A percentile compares a stretch with the other conserved stretches of the same genome.
These are phyloP conservation scores for Buxus sempervirens DNA, from an alignment of 164 flowering plant genomes.

Conservation along the genomic window DNA sequence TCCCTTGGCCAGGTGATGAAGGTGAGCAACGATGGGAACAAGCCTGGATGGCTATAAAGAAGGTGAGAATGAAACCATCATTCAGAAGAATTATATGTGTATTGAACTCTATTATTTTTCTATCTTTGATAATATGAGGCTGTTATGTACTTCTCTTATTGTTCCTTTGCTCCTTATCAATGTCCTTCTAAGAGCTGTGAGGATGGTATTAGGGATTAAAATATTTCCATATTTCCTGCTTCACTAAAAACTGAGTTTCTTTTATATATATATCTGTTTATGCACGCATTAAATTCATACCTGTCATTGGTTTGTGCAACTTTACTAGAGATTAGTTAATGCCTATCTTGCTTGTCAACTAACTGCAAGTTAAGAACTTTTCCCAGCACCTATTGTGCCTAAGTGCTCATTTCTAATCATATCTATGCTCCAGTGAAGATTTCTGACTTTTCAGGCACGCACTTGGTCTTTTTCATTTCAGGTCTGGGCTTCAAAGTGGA, in stretches of 20 bases:
- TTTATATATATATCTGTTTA: too few relatives aligned
- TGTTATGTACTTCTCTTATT: neutral
- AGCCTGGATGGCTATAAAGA: slow-evolving; percentile 95
- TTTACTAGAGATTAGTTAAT: neutral
- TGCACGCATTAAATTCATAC: too few relatives aligned
- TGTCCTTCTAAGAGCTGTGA: neutral
- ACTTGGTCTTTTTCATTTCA: slow-evolving; percentile 17
- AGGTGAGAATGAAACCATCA: slow-evolving; percentile 35
- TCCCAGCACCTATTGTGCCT: neutral
- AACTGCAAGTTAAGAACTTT: neutral
- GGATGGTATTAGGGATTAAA: neutral
- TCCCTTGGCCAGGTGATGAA: slow-evolving; percentile 99
- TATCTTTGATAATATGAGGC: neutral
- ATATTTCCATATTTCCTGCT: too few relatives aligned
- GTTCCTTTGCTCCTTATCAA: neutral
- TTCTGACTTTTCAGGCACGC: slow-evolving; percentile 2
- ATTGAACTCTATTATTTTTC: neutral
- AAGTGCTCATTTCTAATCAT: neutral
- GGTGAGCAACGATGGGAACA: slow-evolving; percentile 83
- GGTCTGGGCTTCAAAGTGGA: slow-evolving; percentile 99
- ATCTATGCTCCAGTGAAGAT: neutral
- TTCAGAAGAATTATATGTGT: neutral
- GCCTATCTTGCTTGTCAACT: neutral
- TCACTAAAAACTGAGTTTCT: too few relatives aligned
- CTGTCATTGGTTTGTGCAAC: too few relatives aligned